Percentiles rank a stretch among this genome's conserved stretches.
Conservation (phyloP, 495 filamentous ascomycete species). For the Xylaria acuta region DNA sequence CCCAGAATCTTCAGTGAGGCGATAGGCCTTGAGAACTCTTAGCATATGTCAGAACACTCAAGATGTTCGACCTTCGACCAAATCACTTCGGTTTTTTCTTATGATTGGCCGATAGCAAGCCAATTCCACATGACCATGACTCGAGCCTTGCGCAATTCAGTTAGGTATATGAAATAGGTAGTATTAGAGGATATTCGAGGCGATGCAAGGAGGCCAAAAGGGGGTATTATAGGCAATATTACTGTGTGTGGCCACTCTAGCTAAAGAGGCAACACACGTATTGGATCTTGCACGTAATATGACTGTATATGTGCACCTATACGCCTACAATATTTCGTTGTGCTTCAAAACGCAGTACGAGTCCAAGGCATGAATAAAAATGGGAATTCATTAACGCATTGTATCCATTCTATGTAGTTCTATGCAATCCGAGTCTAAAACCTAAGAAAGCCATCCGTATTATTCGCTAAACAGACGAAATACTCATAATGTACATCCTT, state of each 20-base stretch:
- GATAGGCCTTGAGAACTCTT: too few relatives aligned
- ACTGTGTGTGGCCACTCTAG: background rate
- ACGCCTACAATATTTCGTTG: background rate
- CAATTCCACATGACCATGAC: too few relatives aligned
- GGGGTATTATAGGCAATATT: too few relatives aligned
- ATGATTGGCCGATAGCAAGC: too few relatives aligned
- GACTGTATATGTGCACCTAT: background rate
- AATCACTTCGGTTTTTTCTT: too few relatives aligned
- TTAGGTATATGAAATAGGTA: too few relatives aligned
- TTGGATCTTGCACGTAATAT: background rate
- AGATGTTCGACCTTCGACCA: too few relatives aligned
- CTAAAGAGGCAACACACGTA: background rate
- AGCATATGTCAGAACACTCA: too few relatives aligned
- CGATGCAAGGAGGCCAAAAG: too few relatives aligned
- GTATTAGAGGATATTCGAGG: too few relatives aligned
- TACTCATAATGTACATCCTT: background rate
- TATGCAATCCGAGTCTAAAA: background rate
- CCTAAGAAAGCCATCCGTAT: background rate
- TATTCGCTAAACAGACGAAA: background rate
- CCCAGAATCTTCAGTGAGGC: too few relatives aligned
- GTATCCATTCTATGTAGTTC: conserved; percentile 10
- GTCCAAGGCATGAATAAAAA: background rate
- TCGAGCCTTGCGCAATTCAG: too few relatives aligned
- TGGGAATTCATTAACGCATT: background rate
- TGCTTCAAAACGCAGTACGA: background rate